Evolutionary conservation across 495 filamentous ascomycete species (phyloP).

Genomic region (Glutinoglossum americanum): DNA sequence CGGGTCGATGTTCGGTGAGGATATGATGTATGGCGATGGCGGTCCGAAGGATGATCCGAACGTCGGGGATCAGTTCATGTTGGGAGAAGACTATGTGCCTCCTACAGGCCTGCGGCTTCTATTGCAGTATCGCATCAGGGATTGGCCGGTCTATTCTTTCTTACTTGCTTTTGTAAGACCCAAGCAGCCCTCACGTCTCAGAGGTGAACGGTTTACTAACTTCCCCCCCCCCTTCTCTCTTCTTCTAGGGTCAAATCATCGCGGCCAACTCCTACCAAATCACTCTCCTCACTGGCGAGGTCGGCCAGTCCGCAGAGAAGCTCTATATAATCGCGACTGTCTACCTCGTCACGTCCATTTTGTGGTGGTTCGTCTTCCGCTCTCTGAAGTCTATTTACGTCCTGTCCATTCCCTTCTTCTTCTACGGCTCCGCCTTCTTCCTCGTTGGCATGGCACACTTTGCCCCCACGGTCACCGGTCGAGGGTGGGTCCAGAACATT

Average conservation of each 20-base stretch:
- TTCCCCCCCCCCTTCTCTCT: too few species aligned
- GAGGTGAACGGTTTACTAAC: too few species aligned
- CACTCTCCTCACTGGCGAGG: conserved; percentile 37
- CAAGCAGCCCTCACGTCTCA: conserved; percentile 1
- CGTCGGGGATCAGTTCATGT: conserved; percentile 30
- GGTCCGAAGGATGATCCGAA: conserved; percentile 8
- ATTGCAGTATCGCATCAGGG: conserved; percentile 21
- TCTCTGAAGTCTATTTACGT: conserved; percentile 32
- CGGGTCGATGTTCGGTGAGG: conserved; percentile 23
- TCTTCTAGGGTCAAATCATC: conserved; percentile 35
- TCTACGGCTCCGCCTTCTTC: conserved; percentile 40
- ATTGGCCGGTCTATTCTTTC: conserved; percentile 57
- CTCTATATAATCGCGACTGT: conserved; percentile 40
- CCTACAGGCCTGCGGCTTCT: conserved; percentile 36
- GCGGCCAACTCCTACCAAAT: conserved; percentile 49
- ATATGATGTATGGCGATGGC: conserved; percentile 25
- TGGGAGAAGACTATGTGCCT: conserved; percentile 42
- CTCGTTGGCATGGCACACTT: conserved; percentile 41
- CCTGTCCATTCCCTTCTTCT: conserved; percentile 34
- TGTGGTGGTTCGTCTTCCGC: conserved; percentile 42
- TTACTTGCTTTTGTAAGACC: conserved; percentile 24
- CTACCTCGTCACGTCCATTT: conserved; percentile 34
- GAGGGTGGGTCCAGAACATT: conserved; percentile 31
- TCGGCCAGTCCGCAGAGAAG: conserved; percentile 37
- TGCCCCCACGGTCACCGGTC: conserved; percentile 14